Evolutionary conservation across 345 rosid genomes (phyloP).

Genomic region (Aquilaria malaccensis): DNA sequence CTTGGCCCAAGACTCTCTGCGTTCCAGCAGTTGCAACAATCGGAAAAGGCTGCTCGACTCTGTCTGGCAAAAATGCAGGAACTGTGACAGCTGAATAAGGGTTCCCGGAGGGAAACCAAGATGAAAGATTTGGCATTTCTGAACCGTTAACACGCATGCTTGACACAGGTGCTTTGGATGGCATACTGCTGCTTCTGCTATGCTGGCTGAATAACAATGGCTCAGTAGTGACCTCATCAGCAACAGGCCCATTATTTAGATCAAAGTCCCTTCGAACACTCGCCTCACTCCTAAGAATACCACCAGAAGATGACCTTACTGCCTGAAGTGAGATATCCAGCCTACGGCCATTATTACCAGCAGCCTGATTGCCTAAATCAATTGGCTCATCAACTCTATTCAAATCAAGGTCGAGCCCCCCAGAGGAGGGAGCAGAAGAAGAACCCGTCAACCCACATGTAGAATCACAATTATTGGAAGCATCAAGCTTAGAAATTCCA

Average conservation of each 20-base stretch:
- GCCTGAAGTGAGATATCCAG: slow-evolving; percentile 31
- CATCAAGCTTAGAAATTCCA: slow-evolving; percentile 22
- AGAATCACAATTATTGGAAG: slow-evolving; percentile 22
- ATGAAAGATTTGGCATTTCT: slow-evolving; percentile 47
- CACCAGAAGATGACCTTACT: slow-evolving; percentile 25
- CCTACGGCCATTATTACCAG: slow-evolving; percentile 33
- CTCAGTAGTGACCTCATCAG: slow-evolving; percentile 49
- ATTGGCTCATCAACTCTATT: slow-evolving; percentile 57
- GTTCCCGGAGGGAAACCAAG: slow-evolving; percentile 64
- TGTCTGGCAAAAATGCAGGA: slow-evolving; percentile 53
- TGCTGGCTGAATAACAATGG: slow-evolving; percentile 39
- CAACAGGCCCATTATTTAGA: slow-evolving; percentile 75
- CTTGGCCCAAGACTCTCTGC: slow-evolving; percentile 57
- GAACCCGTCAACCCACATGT: slow-evolving; percentile 25
- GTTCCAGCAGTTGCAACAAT: slow-evolving; percentile 47
- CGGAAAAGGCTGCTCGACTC: slow-evolving; percentile 62
- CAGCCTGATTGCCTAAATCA: slow-evolving; percentile 34
- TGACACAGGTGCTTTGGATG: slow-evolving; percentile 46
- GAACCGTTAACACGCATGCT: slow-evolving; percentile 40
- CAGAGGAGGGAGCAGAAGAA: slow-evolving; percentile 30
- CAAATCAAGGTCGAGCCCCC: slow-evolving; percentile 84
- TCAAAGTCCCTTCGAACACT: slow-evolving; percentile 61
- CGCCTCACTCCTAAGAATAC: slow-evolving; percentile 27
- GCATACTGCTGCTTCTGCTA: slow-evolving; percentile 30
- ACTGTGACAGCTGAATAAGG: slow-evolving; percentile 46